A percentile compares a stretch with the other conserved stretches of the same genome.
Evolutionary conservation across 2,329 filamentous ascomycete species (phyloP).

Genomic region (Lachnellula occidentalis): DNA sequence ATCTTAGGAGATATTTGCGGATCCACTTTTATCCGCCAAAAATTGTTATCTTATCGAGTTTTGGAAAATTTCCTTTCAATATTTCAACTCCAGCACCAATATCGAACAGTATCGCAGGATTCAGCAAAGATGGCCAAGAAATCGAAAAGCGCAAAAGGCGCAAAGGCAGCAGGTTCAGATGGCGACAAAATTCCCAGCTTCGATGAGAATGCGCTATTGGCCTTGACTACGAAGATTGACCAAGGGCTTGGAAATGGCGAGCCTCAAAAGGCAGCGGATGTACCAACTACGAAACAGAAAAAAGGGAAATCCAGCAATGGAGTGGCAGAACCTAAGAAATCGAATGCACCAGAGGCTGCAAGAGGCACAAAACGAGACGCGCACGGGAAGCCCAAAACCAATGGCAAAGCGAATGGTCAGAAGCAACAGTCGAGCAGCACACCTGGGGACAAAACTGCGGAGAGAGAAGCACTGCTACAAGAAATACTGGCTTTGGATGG

Average conservation of each 20-base stretch:
- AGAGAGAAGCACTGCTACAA: slow-evolving; percentile 44
- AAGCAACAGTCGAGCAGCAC: slow-evolving; percentile 12
- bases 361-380: slow-evolving; percentile 32
- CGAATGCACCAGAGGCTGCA: slow-evolving; percentile 14
- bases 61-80: slow-evolving; percentile 1
- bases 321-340: not conserved
- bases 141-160: slow-evolving; percentile 11
- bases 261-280: slow-evolving; percentile 15
- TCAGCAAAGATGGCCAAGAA: not conserved
- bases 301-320: slow-evolving; percentile 39
- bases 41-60: slow-evolving; percentile 7
- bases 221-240: slow-evolving; percentile 53
- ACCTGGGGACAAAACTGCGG: slow-evolving; percentile 13
- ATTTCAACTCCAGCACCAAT: not conserved
- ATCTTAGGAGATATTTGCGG: not conserved
- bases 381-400: slow-evolving; percentile 28
- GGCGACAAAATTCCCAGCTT: slow-evolving; percentile 36
- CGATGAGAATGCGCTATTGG: slow-evolving; percentile 45
- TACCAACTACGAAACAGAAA: slow-evolving; percentile 29
- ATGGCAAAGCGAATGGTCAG: slow-evolving; percentile 20
- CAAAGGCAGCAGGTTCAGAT: slow-evolving; percentile 18
- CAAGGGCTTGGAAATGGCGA: slow-evolving; percentile 41
- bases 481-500: slow-evolving; percentile 62
- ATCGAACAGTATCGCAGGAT: too few species aligned
- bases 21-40: not conserved